phyloP scores from a whole-genome alignment of 179 eudicot species.

The Beta lomatogona region DNA sequence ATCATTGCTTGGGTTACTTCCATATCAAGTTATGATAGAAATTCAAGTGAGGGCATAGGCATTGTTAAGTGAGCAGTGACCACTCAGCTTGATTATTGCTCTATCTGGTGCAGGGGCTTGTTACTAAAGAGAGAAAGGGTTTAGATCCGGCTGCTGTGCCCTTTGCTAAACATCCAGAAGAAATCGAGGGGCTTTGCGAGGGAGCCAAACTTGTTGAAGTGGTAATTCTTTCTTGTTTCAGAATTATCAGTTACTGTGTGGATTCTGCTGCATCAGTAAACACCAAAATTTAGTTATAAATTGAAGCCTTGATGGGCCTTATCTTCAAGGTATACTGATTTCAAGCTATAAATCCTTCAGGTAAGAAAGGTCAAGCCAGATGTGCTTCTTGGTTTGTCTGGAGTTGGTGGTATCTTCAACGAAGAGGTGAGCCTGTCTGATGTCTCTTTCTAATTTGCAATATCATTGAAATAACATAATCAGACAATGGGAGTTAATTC shows the following conservation, averaged over 20 bases:
- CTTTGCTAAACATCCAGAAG: slow-evolving; percentile 69
- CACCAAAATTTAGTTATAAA: background rate
- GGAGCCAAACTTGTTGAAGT: slow-evolving; percentile 92
- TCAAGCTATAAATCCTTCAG: slow-evolving; percentile 40
- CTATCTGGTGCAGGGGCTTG: slow-evolving; percentile 69
- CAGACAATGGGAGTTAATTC: background rate
- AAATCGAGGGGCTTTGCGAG: slow-evolving; percentile 65
- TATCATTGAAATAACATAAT: background rate
- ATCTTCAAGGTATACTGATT: slow-evolving; percentile 13
- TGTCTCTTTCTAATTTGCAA: background rate
- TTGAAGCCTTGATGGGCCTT: slow-evolving; percentile 3
- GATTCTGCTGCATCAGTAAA: slow-evolving; percentile 9
- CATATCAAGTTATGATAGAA: slow-evolving; percentile 5
- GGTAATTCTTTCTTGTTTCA: slow-evolving; percentile 44
- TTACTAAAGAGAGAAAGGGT: slow-evolving; percentile 72
- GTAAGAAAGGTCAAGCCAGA: slow-evolving; percentile 95
- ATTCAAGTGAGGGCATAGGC: background rate
- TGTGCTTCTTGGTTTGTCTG: slow-evolving; percentile 98
- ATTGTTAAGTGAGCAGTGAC: background rate
- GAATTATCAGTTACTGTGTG: background rate
- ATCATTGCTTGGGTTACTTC: background rate
- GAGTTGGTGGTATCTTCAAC: slow-evolving; percentile 93
- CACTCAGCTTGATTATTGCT: background rate
- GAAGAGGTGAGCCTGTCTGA: slow-evolving; percentile 62
- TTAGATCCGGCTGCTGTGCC: slow-evolving; percentile 85